Conservation (phyloP, 805 yeast genomes). For the Zygosaccharomyces gambellarensis region DNA sequence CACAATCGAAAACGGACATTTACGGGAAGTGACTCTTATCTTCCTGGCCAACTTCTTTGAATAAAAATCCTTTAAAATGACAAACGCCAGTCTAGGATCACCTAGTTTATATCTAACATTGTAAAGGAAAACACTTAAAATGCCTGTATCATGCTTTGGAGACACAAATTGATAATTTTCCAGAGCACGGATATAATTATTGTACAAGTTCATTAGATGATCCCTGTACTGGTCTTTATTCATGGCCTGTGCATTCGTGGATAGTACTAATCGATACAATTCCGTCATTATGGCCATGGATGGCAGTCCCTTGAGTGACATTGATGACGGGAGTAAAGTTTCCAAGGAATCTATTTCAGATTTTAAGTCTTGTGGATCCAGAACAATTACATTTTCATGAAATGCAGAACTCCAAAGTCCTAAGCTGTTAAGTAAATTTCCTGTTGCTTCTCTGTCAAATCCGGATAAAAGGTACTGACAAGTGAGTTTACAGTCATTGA, state of each 20-base stretch:
- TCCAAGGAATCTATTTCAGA: slow-evolving; percentile 10
- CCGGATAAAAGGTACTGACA: slow-evolving; percentile 24
- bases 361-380: slow-evolving; percentile 7
- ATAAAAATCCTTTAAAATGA: slow-evolving; percentile 24
- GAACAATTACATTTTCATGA: slow-evolving; percentile 13
- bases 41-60: slow-evolving; percentile 9
- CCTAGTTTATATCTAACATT: slow-evolving; percentile 16
- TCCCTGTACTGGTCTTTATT: slow-evolving; percentile 13
- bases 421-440: slow-evolving; percentile 22
- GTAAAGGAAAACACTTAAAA: slow-evolving; percentile 20
- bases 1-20: slow-evolving; percentile 27
- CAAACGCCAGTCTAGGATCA: slow-evolving; percentile 24
- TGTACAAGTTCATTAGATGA: slow-evolving; percentile 18
- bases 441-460: slow-evolving; percentile 10
- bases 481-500: slow-evolving; percentile 29
- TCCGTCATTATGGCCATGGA: slow-evolving; percentile 21
- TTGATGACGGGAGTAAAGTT: slow-evolving; percentile 11
- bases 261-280: slow-evolving; percentile 22
- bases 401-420: slow-evolving; percentile 29
- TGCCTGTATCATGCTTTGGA: slow-evolving; percentile 20
- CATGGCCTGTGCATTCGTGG: slow-evolving; percentile 12
- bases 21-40: slow-evolving; percentile 10
- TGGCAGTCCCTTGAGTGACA: slow-evolving; percentile 11
- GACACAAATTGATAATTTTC: slow-evolving; percentile 1
- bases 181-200: slow-evolving; percentile 13